Base-by-base conservation (phyloP, 768 basidiomycete species). In the Russula olivacea region DNA sequence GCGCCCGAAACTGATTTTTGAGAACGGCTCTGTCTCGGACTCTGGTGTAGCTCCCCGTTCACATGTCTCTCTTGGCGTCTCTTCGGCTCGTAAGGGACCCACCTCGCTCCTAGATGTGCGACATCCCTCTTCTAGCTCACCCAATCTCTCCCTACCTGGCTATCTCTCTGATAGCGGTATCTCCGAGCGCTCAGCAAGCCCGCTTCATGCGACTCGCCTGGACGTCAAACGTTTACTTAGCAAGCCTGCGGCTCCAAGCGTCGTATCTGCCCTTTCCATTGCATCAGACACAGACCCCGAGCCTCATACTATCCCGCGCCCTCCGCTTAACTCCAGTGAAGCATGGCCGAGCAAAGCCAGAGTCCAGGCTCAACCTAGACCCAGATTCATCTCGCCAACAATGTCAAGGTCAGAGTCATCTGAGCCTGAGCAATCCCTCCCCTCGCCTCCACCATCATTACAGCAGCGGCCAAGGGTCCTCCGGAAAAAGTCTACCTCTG, bases 151-250 rank as follows among this genome's bases (percentile, higher is more conserved):
- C 10, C 12, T 47, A 8, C 30, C 58, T 17, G 67, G 61, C n/a
- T 63, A 55, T 55, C 30, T 58, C 28, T 68, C 67, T 23, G 67
- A 68, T 17, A 59, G 65, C 8, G 59, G 38, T 36, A 50, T 21
- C 38, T 34, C 45, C 4, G 66, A 68, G 4, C 56, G 59, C 19
- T 59, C 65, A 8, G n/a, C 67, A 17, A 66, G 40, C 47, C 34
- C 61, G 11, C 61, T 66, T 3, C 61, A 59, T 14, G 55, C 67
- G 7, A 58, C 61, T 34, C 61, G 58, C 30, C 65, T 68, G 6
- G 65, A 68, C 14, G 53, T 68, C 55, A 68, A 68, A 48, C 65
- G 67, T 49, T 56, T 68, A 4, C 67, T 68, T 25, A 66, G 65
- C 58, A 68, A 68, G 47, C 67, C 67, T 3, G 67, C 67, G 1